These are phyloP conservation scores for Candida loeiensis DNA, from an alignment of 805 yeast genomes.

Conservation along the genomic window DNA sequence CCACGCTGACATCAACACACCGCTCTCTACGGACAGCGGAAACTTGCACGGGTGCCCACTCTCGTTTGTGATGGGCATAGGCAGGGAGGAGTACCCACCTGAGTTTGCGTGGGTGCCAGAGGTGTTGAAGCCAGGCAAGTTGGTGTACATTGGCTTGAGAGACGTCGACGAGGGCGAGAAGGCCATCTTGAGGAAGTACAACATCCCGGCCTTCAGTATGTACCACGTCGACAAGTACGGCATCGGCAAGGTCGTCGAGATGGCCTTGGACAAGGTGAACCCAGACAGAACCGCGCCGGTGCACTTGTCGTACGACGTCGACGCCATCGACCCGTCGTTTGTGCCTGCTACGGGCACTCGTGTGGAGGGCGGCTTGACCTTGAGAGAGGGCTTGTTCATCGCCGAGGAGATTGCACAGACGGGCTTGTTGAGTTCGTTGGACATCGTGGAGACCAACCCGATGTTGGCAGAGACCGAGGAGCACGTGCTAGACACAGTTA, in stretches of 20 bases:
- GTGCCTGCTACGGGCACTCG: conserved; percentile 99
- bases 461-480: conserved; percentile 71
- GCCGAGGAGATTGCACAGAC: conserved; percentile 91
- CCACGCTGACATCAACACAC: conserved; percentile 94
- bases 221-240: conserved; percentile 94
- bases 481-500: conserved; percentile 79
- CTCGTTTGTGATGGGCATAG: conserved; percentile 82
- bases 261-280: conserved; percentile 79
- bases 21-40: conserved; percentile 77
- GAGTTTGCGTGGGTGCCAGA: conserved; percentile 80
- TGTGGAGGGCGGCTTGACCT: conserved; percentile 91
- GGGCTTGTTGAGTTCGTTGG: conserved; percentile 84
- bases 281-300: conserved; percentile 69
- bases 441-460: conserved; percentile 93
- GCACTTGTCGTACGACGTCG: conserved; percentile 92
- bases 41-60: conserved; percentile 97
- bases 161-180: conserved; percentile 90
- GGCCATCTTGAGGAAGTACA: conserved; percentile 61
- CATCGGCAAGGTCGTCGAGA: conserved; percentile 82
- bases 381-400: conserved; percentile 89
- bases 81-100: conserved; percentile 61
- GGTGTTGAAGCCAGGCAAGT: conserved; percentile 58
- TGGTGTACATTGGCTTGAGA: conserved; percentile 91
- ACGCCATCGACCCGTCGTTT: conserved; percentile 89
- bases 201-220: conserved; percentile 88